Evolutionary conservation across 495 filamentous ascomycete genomes (phyloP).

Genomic region (Amniculicola lignicola): DNA sequence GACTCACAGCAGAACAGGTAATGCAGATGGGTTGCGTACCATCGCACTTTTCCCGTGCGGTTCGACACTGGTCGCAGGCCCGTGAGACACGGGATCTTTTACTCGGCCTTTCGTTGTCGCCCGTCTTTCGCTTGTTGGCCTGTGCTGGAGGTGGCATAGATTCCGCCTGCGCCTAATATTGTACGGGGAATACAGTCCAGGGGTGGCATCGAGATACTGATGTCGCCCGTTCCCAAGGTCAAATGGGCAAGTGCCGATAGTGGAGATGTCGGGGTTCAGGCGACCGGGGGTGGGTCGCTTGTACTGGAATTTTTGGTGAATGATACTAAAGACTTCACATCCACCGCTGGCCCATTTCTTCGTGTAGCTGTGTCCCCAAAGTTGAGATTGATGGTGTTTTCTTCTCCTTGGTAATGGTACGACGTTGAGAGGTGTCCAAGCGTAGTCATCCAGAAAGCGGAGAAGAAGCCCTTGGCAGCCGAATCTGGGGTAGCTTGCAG

Average conservation of each 20-base stretch:
- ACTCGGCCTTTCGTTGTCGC: neutral
- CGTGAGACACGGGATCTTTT: constrained; percentile 64
- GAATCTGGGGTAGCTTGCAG: neutral
- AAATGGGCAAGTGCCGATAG: too few relatives aligned
- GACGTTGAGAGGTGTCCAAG: neutral
- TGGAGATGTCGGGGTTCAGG: too few relatives aligned
- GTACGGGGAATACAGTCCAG: too few relatives aligned
- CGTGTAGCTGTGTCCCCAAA: too few relatives aligned
- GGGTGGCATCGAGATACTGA: too few relatives aligned
- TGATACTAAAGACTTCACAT: too few relatives aligned
- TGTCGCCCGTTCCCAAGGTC: too few relatives aligned
- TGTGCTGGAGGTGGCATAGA: too few relatives aligned
- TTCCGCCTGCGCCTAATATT: too few relatives aligned
- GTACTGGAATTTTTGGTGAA: too few relatives aligned
- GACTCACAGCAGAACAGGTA: constrained; percentile 58
- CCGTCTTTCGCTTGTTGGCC: constrained; percentile 13
- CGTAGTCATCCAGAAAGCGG: neutral
- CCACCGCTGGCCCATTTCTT: neutral
- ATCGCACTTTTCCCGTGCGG: constrained; percentile 65
- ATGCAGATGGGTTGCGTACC: constrained; percentile 60
- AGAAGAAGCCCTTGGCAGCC: neutral
- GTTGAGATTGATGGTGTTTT: neutral
- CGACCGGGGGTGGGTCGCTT: too few relatives aligned
- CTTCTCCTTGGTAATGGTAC: neutral
- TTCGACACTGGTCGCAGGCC: constrained; percentile 66